Base-by-base conservation (phyloP, 345 rosid genomes). In the Luvunga scandens region DNA sequence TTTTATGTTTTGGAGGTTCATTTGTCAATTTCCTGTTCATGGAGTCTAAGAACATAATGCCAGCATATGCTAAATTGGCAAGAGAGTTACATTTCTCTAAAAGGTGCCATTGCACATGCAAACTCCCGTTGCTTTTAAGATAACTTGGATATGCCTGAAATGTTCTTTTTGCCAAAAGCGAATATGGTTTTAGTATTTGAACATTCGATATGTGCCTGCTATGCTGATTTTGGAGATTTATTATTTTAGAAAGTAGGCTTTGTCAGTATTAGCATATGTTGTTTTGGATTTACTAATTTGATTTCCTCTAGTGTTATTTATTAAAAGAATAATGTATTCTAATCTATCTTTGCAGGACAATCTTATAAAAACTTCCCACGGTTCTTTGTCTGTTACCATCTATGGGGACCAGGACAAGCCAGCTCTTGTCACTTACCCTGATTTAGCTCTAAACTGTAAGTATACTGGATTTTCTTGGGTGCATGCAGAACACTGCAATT, bases 321-420 rank as follows among this genome's bases (percentile, higher is more conserved):
- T 77, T 75, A 61, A 61, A 69, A 56, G 76, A 61, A 50, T 61
- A 56, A 75, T 83, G 71, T 34, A 76, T 78, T 81, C 71, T 69
- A 28, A 67, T 63, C 25, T 74, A 14, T 81, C 62, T 79, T 33
- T 78, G 85, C 88, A 93, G 98, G 99, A 93, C 79, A 88, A 90
- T 80, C 78, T 89, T 45, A 80, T 95, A 53, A 89, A 81, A 85
- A 93, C 98, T 83, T 84, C 78, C 71, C 72, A 69, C 79, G 99
- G 99, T 48, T 75, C 81, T 0, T 84, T 95, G 53, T 93, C 91
- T 48, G 99, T 95, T 86, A 80, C 97, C 28, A 97, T 95, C 75
- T 89, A 84, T 78, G 99, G 99, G 77, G 98, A 95, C 83, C 93
- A 85, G 66, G 99, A 95, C 85, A 95, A 93, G 89, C 98, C 96